These are phyloP conservation scores for Spathaspora gorwiae DNA, from an alignment of 805 yeast genomes.

Conservation along the genomic window DNA sequence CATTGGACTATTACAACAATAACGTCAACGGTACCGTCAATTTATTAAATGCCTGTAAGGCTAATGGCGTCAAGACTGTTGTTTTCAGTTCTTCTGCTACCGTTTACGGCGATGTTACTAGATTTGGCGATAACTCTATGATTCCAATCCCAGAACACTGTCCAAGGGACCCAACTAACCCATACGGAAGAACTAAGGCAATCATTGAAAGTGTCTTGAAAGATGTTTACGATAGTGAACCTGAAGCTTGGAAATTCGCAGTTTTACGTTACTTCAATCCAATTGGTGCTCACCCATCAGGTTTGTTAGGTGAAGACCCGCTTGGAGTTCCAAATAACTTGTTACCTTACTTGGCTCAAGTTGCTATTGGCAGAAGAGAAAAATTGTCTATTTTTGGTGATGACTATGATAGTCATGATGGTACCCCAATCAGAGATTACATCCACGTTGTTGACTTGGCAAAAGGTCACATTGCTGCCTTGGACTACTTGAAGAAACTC, in stretches of 20 bases:
- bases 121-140: conserved; percentile 59
- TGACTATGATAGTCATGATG: conserved; percentile 69
- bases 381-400: conserved; percentile 66
- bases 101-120: conserved; percentile 76
- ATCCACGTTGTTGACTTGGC: conserved; percentile 80
- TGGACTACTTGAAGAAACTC: conserved; percentile 44
- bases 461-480: conserved; percentile 69
- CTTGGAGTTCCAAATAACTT: conserved; percentile 72
- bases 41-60: conserved; percentile 50
- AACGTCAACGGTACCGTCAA: conserved; percentile 63
- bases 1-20: conserved; percentile 63
- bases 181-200: conserved; percentile 71
- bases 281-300: conserved; percentile 82
- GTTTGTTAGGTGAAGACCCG: conserved; percentile 77
- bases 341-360: conserved; percentile 72
- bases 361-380: conserved; percentile 67
- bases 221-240: conserved; percentile 47
- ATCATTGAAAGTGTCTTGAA: conserved; percentile 58
- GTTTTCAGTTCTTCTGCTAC: conserved; percentile 81
- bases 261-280: conserved; percentile 78
- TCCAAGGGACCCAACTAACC: conserved; percentile 70
- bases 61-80: conserved; percentile 43
- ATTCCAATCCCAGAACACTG: conserved; percentile 72
- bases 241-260: conserved; percentile 47
- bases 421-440: conserved; percentile 79